Evolutionary conservation across 345 rosid genomes (phyloP).

Genomic region (Citrus maxima): DNA sequence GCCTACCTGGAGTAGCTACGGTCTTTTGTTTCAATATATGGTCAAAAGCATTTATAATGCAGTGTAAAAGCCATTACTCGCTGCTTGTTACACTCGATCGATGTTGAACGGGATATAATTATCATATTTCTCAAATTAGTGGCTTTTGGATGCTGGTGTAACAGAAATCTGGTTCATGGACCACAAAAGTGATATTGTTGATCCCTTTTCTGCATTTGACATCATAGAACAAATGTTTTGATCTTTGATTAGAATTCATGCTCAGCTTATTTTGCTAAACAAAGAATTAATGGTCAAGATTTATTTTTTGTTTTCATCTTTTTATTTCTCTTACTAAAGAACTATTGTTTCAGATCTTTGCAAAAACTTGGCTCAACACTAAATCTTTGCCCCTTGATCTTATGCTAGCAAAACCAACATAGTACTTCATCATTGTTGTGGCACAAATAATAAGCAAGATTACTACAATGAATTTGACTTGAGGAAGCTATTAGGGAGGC

Average conservation of each 20-base stretch:
- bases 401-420: background rate
- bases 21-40: background rate
- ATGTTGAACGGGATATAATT: background rate
- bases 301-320: too few relatives aligned
- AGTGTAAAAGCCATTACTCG: background rate
- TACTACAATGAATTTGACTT: slow-evolving; percentile 83
- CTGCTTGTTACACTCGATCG: background rate
- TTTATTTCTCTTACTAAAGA: too few relatives aligned
- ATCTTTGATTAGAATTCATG: too few relatives aligned
- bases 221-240: background rate
- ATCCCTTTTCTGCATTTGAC: background rate
- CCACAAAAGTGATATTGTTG: background rate
- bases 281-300: too few relatives aligned
- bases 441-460: slow-evolving; percentile 59
- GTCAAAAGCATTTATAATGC: background rate
- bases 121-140: background rate
- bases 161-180: background rate
- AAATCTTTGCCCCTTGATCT: background rate
- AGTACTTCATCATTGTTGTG: slow-evolving; percentile 9
- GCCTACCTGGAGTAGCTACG: background rate
- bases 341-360: too few relatives aligned
- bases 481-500: slow-evolving; percentile 89
- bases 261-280: too few relatives aligned
- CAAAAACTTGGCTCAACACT: too few relatives aligned
- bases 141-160: background rate